These are phyloP conservation scores for Gynandropsis gynandra DNA, from an alignment of 345 rosid species.

Conservation along the genomic window DNA sequence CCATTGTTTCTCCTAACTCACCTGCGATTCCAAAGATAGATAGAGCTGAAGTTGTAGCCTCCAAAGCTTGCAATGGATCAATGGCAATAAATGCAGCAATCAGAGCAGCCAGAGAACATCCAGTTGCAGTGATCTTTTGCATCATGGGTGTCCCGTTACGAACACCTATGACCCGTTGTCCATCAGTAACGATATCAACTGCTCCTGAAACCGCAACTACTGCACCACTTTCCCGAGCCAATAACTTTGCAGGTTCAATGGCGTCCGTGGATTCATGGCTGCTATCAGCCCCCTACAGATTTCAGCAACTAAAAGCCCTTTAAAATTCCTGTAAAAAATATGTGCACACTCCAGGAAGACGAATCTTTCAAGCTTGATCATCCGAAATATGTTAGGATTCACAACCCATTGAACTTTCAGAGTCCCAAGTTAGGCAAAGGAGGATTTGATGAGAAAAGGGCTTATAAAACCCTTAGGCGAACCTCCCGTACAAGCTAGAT, in stretches of 20 bases:
- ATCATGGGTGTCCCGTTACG: constrained; percentile 75
- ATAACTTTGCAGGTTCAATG: constrained; percentile 71
- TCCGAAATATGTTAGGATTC: no score
- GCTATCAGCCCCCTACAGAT: constrained; percentile 66
- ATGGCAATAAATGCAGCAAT: constrained; percentile 73
- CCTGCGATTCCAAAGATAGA: constrained; percentile 76
- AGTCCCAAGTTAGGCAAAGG: no score
- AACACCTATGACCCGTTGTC: constrained; percentile 48
- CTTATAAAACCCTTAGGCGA: no score
- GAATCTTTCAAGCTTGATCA: not conserved
- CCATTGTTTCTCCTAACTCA: constrained; percentile 64
- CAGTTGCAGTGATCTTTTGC: constrained; percentile 86
- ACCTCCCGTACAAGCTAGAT: no score
- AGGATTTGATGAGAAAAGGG: no score
- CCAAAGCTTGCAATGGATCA: constrained; percentile 46
- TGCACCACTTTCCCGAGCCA: constrained; percentile 53
- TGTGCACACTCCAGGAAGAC: not conserved
- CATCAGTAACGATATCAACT: constrained; percentile 71
- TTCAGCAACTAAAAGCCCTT: constrained; percentile 1
- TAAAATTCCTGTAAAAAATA: not conserved
- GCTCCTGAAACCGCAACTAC: constrained; percentile 77
- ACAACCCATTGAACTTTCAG: no score
- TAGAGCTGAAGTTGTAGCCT: constrained; percentile 78
- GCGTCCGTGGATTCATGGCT: constrained; percentile 66
- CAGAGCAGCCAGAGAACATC: constrained; percentile 70